phyloP scores from a whole-genome alignment of 2,329 filamentous ascomycete species.

The Trichocomaceae sp. region DNA sequence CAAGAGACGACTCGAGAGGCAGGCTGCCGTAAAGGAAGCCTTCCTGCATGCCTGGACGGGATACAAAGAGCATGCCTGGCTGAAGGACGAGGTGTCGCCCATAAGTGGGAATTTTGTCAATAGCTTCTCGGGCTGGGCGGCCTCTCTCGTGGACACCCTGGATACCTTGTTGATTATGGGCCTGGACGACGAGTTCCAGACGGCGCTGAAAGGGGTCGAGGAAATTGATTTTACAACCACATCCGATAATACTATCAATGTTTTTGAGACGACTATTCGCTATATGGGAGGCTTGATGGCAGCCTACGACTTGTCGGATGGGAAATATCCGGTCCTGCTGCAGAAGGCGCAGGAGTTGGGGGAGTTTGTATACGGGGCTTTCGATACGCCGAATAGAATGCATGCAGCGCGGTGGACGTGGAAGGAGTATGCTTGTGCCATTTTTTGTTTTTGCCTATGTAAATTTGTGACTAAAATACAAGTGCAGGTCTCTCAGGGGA shows the following conservation, averaged over 20 bases:
- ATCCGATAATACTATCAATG: slow-evolving; percentile 61
- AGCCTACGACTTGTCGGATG: slow-evolving; percentile 79
- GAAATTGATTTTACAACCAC: slow-evolving; percentile 78
- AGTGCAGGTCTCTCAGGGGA: neutral
- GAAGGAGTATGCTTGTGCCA: slow-evolving; percentile 49
- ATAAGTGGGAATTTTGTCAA: slow-evolving; percentile 63
- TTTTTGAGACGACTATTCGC: slow-evolving; percentile 88
- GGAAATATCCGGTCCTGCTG: slow-evolving; percentile 61
- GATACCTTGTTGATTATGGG: slow-evolving; percentile 85
- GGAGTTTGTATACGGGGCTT: slow-evolving; percentile 72
- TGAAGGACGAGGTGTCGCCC: slow-evolving; percentile 78
- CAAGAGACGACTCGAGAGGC: slow-evolving; percentile 57
- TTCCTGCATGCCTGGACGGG: slow-evolving; percentile 74
- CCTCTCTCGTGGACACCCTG: slow-evolving; percentile 73
- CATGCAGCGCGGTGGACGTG: slow-evolving; percentile 74
- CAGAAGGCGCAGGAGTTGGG: slow-evolving; percentile 75
- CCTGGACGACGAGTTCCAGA: slow-evolving; percentile 68
- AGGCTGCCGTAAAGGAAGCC: slow-evolving; percentile 63
- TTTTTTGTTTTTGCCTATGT: neutral
- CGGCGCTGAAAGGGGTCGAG: slow-evolving; percentile 62
- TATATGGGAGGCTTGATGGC: slow-evolving; percentile 81
- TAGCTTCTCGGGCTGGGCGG: slow-evolving; percentile 86
- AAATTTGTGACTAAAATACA: neutral
- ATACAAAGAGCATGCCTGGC: slow-evolving; percentile 74
- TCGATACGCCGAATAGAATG: slow-evolving; percentile 92